Percentiles rank a stretch among this genome's conserved stretches.
phyloP scores from a whole-genome alignment of 495 filamentous ascomycete species.

The Xylaria longipes region DNA sequence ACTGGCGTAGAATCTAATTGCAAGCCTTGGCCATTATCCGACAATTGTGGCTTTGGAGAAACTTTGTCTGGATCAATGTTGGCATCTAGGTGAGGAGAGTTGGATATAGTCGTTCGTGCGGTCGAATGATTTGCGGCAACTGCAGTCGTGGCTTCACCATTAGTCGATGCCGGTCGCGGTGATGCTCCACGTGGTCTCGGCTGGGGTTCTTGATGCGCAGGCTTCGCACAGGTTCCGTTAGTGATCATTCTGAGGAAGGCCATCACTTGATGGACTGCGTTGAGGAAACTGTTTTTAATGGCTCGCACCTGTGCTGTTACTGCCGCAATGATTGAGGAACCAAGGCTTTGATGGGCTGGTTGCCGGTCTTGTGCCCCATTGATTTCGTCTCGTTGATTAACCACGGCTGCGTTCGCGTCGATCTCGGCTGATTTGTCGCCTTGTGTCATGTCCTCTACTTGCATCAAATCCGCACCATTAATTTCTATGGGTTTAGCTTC shows the following conservation, averaged over 20 bases:
- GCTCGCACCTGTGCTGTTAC: slow-evolving; percentile 37
- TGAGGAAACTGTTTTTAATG: slow-evolving; percentile 20
- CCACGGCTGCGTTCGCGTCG: slow-evolving; percentile 10
- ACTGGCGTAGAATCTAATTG: not conserved
- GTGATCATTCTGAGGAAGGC: slow-evolving; percentile 26
- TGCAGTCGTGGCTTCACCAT: not conserved
- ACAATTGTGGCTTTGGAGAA: not conserved
- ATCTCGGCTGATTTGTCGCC: slow-evolving; percentile 9
- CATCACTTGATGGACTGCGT: slow-evolving; percentile 28
- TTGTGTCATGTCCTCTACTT: slow-evolving; percentile 15
- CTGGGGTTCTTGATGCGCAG: slow-evolving; percentile 12
- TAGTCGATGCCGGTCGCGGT: slow-evolving; percentile 17
- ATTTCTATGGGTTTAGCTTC: not conserved
- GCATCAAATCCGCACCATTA: slow-evolving; percentile 21
- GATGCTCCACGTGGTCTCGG: slow-evolving; percentile 2
- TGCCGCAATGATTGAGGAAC: slow-evolving; percentile 25
- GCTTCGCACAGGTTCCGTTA: slow-evolving; percentile 32
- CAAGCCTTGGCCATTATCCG: not conserved
- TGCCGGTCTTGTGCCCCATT: not conserved
- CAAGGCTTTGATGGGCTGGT: slow-evolving; percentile 19
- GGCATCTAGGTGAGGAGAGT: not conserved
- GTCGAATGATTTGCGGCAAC: not conserved
- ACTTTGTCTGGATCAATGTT: not conserved
- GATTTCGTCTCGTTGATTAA: slow-evolving; percentile 7
- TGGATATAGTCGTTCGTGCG: not conserved